These are phyloP conservation scores for Mychonastes homosphaera DNA, from an alignment of 139 green algal genomes.

Conservation along the genomic window DNA sequence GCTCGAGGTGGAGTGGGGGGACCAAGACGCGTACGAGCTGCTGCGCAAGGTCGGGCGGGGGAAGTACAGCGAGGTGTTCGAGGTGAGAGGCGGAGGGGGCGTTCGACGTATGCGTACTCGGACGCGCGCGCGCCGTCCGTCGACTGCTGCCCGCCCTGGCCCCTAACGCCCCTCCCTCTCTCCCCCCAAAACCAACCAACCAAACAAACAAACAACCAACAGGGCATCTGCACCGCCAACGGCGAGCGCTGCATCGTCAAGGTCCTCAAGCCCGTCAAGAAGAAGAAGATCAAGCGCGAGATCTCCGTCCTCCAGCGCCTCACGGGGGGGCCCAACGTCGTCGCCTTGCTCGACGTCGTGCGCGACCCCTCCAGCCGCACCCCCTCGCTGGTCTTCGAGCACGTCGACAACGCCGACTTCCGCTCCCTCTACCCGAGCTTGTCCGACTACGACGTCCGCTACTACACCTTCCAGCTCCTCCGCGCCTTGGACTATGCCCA, in stretches of 20 bases:
- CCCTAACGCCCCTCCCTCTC: no score
- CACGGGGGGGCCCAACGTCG: slow-evolving; percentile 91
- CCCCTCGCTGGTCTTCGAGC: slow-evolving; percentile 93
- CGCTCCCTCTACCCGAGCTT: slow-evolving; percentile 94
- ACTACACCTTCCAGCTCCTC: slow-evolving; percentile 96
- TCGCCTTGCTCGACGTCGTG: slow-evolving; percentile 93
- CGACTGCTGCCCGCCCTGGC: no score
- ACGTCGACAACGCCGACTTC: slow-evolving; percentile 74
- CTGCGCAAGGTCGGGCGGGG: slow-evolving; percentile 89
- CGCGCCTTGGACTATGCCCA: slow-evolving; percentile 95
- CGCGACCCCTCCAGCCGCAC: slow-evolving; percentile 87
- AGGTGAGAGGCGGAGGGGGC: slow-evolving; percentile 27
- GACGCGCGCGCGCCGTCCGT: no score
- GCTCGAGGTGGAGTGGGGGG: slow-evolving; percentile 61
- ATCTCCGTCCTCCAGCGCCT: slow-evolving; percentile 98
- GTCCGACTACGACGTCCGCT: slow-evolving; percentile 92
- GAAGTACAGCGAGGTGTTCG: slow-evolving; percentile 99
- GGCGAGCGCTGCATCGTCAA: slow-evolving; percentile 89
- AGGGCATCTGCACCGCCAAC: slow-evolving; percentile 63
- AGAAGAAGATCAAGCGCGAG: slow-evolving; percentile 99
- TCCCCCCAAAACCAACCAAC: neutral
- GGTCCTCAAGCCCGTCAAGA: slow-evolving; percentile 98
- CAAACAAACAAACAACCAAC: neutral
- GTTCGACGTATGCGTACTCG: no score
- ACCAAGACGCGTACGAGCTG: slow-evolving; percentile 95